phyloP scores from a whole-genome alignment of 768 basidiomycete species.

The Boletus pseudopeckii region DNA sequence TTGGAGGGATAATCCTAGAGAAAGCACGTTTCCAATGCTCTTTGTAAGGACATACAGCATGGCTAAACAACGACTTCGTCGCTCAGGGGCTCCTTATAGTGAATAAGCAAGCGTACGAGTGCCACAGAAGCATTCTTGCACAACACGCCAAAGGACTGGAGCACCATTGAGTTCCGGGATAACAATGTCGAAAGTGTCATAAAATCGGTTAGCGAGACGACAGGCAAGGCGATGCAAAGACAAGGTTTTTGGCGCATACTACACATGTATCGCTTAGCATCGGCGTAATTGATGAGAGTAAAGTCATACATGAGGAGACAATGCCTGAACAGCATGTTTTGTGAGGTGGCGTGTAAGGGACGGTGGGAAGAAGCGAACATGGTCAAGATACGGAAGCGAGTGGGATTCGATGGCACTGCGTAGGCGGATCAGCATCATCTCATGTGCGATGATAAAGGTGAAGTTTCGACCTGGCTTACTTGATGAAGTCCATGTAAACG shows the following conservation, averaged over 20 bases:
- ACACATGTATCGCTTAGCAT: conserved; percentile 15
- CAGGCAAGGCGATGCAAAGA: conserved; percentile 59
- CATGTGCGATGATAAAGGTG: not conserved
- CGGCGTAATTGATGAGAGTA: not conserved
- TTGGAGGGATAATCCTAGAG: conserved; percentile 60
- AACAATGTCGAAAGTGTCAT: conserved; percentile 50
- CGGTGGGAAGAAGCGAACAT: conserved; percentile 55
- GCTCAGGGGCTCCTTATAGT: not conserved
- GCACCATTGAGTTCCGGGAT: conserved; percentile 76
- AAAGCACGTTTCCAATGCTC: conserved; percentile 51
- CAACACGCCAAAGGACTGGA: conserved; percentile 74
- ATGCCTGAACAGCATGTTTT: conserved; percentile 59
- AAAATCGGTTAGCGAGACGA: conserved; percentile 56
- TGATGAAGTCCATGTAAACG: conserved; percentile 69
- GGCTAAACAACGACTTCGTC: conserved; percentile 34
- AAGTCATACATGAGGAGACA: conserved; percentile 62
- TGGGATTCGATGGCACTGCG: conserved; percentile 70
- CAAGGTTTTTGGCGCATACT: conserved; percentile 65
- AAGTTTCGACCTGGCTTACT: conserved; percentile 40
- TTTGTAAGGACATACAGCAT: conserved; percentile 64
- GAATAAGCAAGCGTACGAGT: conserved; percentile 63
- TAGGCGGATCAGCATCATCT: conserved; percentile 6
- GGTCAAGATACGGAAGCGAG: conserved; percentile 78
- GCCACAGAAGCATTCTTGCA: conserved; percentile 58
- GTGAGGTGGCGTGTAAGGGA: conserved; percentile 68